phyloP scores from a whole-genome alignment of 2,329 filamentous ascomycete genomes.

The Apiospora sp. region DNA sequence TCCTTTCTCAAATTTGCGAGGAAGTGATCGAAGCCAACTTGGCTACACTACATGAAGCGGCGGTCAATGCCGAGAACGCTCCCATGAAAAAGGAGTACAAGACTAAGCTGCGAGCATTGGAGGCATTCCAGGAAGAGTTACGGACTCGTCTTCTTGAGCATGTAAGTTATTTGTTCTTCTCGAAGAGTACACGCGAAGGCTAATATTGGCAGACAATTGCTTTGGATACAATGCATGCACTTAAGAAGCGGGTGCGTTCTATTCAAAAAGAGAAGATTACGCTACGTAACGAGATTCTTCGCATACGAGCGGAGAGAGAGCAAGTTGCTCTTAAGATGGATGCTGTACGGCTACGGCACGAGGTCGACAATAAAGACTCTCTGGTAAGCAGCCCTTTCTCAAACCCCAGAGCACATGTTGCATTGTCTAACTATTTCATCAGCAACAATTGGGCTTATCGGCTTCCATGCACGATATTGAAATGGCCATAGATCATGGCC shows the following conservation, averaged over 20 bases:
- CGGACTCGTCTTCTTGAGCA: slow-evolving; percentile 64
- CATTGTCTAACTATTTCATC: background rate
- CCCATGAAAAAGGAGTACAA: slow-evolving; percentile 61
- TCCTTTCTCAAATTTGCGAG: slow-evolving; percentile 67
- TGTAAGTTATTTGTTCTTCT: slow-evolving; percentile 49
- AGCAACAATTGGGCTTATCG: slow-evolving; percentile 62
- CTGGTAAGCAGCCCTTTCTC: slow-evolving; percentile 51
- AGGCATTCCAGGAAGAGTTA: slow-evolving; percentile 66
- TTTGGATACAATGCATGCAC: slow-evolving; percentile 64
- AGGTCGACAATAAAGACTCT: slow-evolving; percentile 59
- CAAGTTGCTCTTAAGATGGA: slow-evolving; percentile 70
- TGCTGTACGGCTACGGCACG: slow-evolving; percentile 66
- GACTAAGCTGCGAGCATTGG: slow-evolving; percentile 63
- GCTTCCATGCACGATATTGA: slow-evolving; percentile 69
- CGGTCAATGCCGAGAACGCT: slow-evolving; percentile 51
- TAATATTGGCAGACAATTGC: slow-evolving; percentile 57
- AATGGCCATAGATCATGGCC: slow-evolving; percentile 60
- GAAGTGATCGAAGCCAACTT: slow-evolving; percentile 64
- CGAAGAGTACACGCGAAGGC: slow-evolving; percentile 21
- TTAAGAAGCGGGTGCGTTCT: slow-evolving; percentile 64
- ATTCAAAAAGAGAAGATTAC: slow-evolving; percentile 64
- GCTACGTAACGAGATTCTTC: slow-evolving; percentile 67
- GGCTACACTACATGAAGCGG: slow-evolving; percentile 54
- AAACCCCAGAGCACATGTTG: too few relatives aligned
- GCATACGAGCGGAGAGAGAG: slow-evolving; percentile 65